Evolutionary conservation across 495 filamentous ascomycete genomes (phyloP).

Genomic region (Umbilicaria muhlenbergii): DNA sequence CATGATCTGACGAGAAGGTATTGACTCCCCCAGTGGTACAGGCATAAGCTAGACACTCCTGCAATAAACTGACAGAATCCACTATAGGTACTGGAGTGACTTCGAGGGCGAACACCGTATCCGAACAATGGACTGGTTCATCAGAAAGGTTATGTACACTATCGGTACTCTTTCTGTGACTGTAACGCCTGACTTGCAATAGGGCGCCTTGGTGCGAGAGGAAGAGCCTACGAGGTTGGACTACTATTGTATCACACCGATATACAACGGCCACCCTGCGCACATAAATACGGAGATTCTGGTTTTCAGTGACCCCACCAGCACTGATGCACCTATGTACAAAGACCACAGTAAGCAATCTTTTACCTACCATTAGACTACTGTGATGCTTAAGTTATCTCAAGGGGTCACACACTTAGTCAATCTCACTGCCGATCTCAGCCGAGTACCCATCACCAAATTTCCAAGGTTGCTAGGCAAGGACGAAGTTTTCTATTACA

Average conservation of each 20-base stretch:
- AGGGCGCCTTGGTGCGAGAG: conserved; percentile 15
- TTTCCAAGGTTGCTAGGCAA: conserved; percentile 2
- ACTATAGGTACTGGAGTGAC: conserved; percentile 10
- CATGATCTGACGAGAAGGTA: too few species aligned
- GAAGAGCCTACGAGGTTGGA: conserved; percentile 6
- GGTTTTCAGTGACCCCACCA: conserved; percentile 8
- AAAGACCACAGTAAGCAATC: neutral
- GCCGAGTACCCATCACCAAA: conserved; percentile 1
- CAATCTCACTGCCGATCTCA: conserved; percentile 6
- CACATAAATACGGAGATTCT: conserved; percentile 5
- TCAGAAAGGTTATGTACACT: conserved; percentile 11
- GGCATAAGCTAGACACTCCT: too few species aligned
- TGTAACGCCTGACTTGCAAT: neutral
- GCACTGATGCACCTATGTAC: conserved; percentile 7
- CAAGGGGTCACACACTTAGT: conserved; percentile 6
- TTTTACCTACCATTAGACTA: neutral
- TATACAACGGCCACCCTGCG: conserved; percentile 4
- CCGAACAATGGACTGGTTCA: conserved; percentile 15
- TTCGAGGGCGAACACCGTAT: conserved; percentile 12
- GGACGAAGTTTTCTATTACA: conserved; percentile 14
- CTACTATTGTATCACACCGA: conserved; percentile 3
- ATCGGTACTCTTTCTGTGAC: too few species aligned
- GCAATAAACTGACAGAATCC: neutral
- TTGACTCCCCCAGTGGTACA: too few species aligned
- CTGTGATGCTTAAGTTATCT: neutral